Evolutionary conservation across 805 yeast species (phyloP).

Genomic region (Hanseniaspora hatyaiensis): DNA sequence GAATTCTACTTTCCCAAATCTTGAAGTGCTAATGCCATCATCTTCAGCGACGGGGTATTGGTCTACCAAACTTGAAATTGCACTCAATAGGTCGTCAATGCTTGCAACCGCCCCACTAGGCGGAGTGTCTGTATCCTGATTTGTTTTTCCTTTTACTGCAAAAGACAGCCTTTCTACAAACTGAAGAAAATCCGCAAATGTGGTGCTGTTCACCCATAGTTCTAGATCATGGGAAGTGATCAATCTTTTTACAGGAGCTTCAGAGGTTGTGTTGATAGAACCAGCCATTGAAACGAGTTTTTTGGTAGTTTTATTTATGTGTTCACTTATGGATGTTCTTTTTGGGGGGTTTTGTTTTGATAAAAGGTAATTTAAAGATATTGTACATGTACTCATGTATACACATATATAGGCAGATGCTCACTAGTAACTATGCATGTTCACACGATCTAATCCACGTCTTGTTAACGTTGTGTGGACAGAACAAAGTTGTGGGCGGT

Average conservation of each 20-base stretch:
- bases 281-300: neutral
- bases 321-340: too few species aligned
- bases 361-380: too few species aligned
- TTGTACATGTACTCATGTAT: too few species aligned
- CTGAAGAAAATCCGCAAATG: slow-evolving; percentile 39
- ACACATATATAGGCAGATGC: too few species aligned
- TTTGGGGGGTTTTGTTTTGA: too few species aligned
- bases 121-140: slow-evolving; percentile 37
- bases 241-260: slow-evolving; percentile 37
- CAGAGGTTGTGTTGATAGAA: neutral
- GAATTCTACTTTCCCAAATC: slow-evolving; percentile 90
- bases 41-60: slow-evolving; percentile 50
- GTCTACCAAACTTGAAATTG: slow-evolving; percentile 37
- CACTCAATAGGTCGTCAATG: slow-evolving; percentile 35
- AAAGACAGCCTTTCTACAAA: slow-evolving; percentile 50
- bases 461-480: too few species aligned
- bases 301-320: neutral
- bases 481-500: too few species aligned
- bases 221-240: slow-evolving; percentile 48
- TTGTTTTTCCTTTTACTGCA: slow-evolving; percentile 50
- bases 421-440: too few species aligned
- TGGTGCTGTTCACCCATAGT: slow-evolving; percentile 43
- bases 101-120: slow-evolving; percentile 29
- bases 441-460: too few species aligned
- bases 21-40: slow-evolving; percentile 45